A percentile compares a stretch with the other conserved stretches of the same genome.
phyloP scores from a whole-genome alignment of 495 filamentous ascomycete genomes.

The Neurospora sp. region DNA sequence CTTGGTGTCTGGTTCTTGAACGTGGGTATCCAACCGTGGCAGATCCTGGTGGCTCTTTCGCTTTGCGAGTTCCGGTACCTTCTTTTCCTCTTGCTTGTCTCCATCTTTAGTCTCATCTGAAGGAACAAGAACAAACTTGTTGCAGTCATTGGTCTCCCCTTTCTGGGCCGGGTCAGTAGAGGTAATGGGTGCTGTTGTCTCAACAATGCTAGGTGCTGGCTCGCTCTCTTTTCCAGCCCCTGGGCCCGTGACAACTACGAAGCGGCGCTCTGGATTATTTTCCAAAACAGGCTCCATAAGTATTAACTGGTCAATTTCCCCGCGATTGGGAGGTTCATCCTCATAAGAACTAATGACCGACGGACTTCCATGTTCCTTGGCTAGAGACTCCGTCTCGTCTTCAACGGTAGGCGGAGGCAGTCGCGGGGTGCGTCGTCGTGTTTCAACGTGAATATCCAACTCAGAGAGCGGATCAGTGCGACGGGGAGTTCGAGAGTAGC shows the following conservation, averaged over 20 bases:
- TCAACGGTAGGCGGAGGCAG: constrained; percentile 36
- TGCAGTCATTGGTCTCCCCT: constrained; percentile 31
- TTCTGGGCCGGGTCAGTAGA: background rate
- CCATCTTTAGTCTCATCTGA: constrained; percentile 5
- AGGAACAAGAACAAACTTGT: constrained; percentile 22
- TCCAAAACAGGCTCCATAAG: constrained; percentile 32
- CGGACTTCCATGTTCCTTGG: constrained; percentile 29
- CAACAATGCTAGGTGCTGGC: background rate
- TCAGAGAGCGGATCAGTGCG: constrained; percentile 5
- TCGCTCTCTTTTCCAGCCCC: constrained; percentile 12
- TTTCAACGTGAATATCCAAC: constrained; percentile 6
- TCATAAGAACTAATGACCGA: constrained; percentile 14
- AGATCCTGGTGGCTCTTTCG: constrained; percentile 29
- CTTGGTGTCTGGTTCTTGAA: constrained; percentile 3
- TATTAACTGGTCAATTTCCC: constrained; percentile 33
- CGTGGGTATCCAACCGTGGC: constrained; percentile 23
- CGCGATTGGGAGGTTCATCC: constrained; percentile 32
- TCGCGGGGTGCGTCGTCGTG: constrained; percentile 1
- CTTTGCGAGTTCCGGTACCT: constrained; percentile 15
- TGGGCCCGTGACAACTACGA: constrained; percentile 28
- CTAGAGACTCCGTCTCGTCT: constrained; percentile 35
- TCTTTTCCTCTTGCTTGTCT: constrained; percentile 10
- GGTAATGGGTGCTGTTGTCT: background rate
- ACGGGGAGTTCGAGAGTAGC: background rate
- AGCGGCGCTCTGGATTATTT: constrained; percentile 38